Conservation (phyloP, 2,329 filamentous ascomycete genomes). For the Microcera coccophila region DNA sequence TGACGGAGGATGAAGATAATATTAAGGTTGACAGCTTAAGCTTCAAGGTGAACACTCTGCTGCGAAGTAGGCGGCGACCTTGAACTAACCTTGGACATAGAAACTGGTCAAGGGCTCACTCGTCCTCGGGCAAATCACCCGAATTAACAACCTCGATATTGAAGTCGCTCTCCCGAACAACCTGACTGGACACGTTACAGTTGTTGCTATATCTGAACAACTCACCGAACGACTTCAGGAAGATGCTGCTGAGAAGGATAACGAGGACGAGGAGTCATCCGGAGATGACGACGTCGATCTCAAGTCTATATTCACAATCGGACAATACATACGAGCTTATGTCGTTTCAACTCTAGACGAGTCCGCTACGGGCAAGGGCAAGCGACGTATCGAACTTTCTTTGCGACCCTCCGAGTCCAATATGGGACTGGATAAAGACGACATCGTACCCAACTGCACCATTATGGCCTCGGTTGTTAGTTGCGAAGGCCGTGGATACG, state of each 20-base stretch:
- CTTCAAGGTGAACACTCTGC: slow-evolving; percentile 63
- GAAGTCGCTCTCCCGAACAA: slow-evolving; percentile 88
- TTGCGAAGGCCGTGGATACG: slow-evolving; percentile 90
- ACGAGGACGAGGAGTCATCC: slow-evolving; percentile 46
- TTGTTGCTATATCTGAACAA: slow-evolving; percentile 83
- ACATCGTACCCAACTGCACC: slow-evolving; percentile 69
- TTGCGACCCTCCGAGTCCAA: slow-evolving; percentile 78
- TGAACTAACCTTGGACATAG: slow-evolving; percentile 42
- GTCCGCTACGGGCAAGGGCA: slow-evolving; percentile 57
- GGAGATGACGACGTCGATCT: slow-evolving; percentile 65
- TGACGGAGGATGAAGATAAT: slow-evolving; percentile 46
- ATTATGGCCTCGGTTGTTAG: slow-evolving; percentile 85
- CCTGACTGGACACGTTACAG: slow-evolving; percentile 79
- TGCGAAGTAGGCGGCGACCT: slow-evolving; percentile 5
- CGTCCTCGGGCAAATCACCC: slow-evolving; percentile 79
- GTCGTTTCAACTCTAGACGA: slow-evolving; percentile 76
- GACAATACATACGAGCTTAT: slow-evolving; percentile 83
- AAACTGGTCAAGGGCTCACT: slow-evolving; percentile 80
- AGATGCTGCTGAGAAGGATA: slow-evolving; percentile 50
- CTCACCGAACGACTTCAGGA: slow-evolving; percentile 74
- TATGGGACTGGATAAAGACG: slow-evolving; percentile 65
- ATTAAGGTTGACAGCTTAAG: slow-evolving; percentile 82
- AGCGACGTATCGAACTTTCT: slow-evolving; percentile 82
- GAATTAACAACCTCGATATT: slow-evolving; percentile 76
- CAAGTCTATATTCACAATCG: slow-evolving; percentile 69